A percentile compares a stretch with the other conserved stretches of the same genome.
Evolutionary conservation across 2,329 filamentous ascomycete genomes (phyloP).

Genomic region (Aspergillus sp.): DNA sequence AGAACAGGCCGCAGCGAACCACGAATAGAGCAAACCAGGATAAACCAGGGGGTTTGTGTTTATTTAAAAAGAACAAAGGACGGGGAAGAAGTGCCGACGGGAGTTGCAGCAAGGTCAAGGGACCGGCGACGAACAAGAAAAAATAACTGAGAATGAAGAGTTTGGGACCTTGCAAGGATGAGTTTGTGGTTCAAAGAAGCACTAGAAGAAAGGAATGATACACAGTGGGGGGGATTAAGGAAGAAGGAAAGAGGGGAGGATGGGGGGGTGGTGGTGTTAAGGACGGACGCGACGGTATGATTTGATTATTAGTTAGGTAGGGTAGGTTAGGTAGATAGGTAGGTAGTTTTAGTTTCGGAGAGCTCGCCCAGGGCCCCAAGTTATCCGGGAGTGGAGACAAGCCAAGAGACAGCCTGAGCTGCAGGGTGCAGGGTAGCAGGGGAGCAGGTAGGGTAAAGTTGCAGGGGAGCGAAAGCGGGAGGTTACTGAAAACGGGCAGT

Average conservation of each 20-base stretch:
- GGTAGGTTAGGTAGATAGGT: not conserved
- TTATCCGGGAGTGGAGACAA: constrained; percentile 23
- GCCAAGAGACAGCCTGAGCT: too few species aligned
- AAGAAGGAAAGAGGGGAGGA: constrained; percentile 2
- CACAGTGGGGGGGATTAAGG: constrained; percentile 16
- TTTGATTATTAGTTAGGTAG: constrained; percentile 15
- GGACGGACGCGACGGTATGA: constrained; percentile 25
- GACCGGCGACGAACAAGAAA: not conserved
- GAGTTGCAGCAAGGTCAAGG: constrained; percentile 22
- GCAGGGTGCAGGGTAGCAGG: not conserved
- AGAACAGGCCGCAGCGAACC: constrained; percentile 23
- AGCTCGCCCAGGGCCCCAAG: constrained; percentile 4
- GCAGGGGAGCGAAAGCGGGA: not conserved
- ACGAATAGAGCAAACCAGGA: constrained; percentile 19
- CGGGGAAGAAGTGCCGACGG: constrained; percentile 17
- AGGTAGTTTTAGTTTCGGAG: constrained; percentile 2
- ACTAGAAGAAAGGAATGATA: constrained; percentile 23
- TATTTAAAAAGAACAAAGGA: constrained; percentile 17
- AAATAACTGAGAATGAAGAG: constrained; percentile 24
- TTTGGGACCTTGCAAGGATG: constrained; percentile 19
- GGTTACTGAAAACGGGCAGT: not conserved
- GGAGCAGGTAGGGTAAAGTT: not conserved
- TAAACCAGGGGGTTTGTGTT: constrained; percentile 7
- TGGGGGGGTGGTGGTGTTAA: constrained; percentile 15
- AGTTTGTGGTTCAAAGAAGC: constrained; percentile 22